A percentile compares a stretch with the other conserved stretches of the same genome.
These are phyloP conservation scores for Ascocoryne sarcoides DNA, from an alignment of 2,329 filamentous ascomycete species.

Conservation along the genomic window DNA sequence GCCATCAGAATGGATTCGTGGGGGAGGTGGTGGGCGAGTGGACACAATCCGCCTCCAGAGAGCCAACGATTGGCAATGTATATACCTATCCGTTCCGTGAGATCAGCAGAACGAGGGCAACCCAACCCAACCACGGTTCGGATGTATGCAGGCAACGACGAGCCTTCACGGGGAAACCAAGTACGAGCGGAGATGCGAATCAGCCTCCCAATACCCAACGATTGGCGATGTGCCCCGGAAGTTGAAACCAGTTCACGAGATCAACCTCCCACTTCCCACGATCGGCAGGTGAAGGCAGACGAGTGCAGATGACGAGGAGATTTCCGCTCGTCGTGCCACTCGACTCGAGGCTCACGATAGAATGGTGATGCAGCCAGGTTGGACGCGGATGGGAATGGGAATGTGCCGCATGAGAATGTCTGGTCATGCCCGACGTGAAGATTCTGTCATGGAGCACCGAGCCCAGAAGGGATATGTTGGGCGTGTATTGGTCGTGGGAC, in stretches of 20 bases:
- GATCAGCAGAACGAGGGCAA: too few species aligned
- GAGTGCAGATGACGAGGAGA: neutral
- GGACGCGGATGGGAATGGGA: neutral
- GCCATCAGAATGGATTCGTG: slow-evolving; percentile 22
- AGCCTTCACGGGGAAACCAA: too few species aligned
- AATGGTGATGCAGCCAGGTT: neutral
- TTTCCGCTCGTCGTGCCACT: neutral
- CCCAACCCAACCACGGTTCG: too few species aligned
- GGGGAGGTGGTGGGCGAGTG: too few species aligned
- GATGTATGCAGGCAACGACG: too few species aligned
- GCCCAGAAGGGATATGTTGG: slow-evolving; percentile 17
- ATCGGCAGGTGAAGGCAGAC: neutral
- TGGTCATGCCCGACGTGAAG: neutral
- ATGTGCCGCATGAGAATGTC: neutral
- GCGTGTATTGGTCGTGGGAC: slow-evolving; percentile 19
- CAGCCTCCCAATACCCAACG: too few species aligned
- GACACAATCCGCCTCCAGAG: neutral
- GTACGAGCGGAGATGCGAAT: too few species aligned
- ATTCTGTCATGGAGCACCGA: neutral
- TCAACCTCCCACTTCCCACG: too few species aligned
- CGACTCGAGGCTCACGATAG: neutral
- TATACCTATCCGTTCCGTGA: too few species aligned
- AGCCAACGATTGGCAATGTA: neutral
- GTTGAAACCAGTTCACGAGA: too few species aligned
- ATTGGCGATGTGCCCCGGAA: too few species aligned